Evolutionary conservation across 2,329 filamentous ascomycete genomes (phyloP), one percentile per base, ranked within the genome.

Genomic region (Tolypocladium tundrense): DNA sequence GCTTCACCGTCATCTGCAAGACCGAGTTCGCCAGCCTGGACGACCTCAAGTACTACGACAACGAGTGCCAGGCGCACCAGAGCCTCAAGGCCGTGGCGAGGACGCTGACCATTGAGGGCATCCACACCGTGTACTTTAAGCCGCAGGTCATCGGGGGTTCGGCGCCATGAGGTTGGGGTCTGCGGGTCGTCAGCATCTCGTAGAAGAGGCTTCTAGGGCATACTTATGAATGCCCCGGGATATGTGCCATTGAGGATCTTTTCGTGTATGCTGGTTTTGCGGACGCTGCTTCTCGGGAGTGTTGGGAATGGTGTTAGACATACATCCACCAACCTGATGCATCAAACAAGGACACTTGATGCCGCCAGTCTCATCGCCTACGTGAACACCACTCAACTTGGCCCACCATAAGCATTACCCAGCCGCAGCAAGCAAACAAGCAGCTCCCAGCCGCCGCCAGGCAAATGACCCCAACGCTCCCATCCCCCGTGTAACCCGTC

Each of bases 31-130:
- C 79, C 52, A 85, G 73, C 59, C 65, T 84, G 57, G 85, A 85
- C 14, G 87, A 90, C 68, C 84, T 90, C 81, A 77, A 82, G 63
- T 90, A 81, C 73, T 90, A 88, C 69, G 87, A 90, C 68, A 74
- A 76, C 11, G 75, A 68, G 57, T 79, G 77, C 63, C 59, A 65
- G n/a, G 75, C 75, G 2, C 78, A 80, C 61, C 63, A 66, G 58
- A 67, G 61, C 31, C 70, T 80, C 59, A 79, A 77, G 69, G 65
- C 64, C 40, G 61, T 64, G 2, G 72, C 70, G 16, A 66, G 66
- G 61, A 63, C 58, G 21, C 60, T 77, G 33, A 65, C 62, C 8
- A 59, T 75, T 10, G 63, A 70, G 41, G 76, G 72, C 19, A 59
- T 75, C 33, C 54, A 77, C 64, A 76, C 73, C 16, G 71, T 77